Base-by-base conservation (phyloP, 164 flowering plant species). In the Sextonia rubra region DNA sequence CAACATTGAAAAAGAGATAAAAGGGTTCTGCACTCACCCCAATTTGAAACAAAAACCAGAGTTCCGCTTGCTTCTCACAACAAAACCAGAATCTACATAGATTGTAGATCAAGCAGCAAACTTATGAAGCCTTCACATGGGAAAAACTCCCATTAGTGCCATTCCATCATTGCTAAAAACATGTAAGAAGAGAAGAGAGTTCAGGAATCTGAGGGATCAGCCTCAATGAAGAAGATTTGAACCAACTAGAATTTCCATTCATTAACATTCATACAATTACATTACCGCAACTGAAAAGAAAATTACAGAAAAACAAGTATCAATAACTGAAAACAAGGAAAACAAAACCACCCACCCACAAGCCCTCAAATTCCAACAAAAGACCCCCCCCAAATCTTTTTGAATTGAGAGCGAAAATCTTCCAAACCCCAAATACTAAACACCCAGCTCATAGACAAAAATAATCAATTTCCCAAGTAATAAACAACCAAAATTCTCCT, bases 171-270 rank as follows among this genome's bases (percentile, higher is more conserved):
- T 24, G 32, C 12, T 17, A 71, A 71, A 17, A 62, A 61, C 44
- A 32, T 32, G 44, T 32, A 32, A 32, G 18, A 3, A 52, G 30
- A 47, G 30, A 72, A 15, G 4, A n/a, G 29, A 30, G 27, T 48
- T 55, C 74, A 72, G 74, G 48, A 72, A 72, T 22, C 27, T 47
- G 47, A 24, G 48, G 22, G 18, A n/a, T 37, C 26, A 17, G 14
- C 17, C 23, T 71, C 44, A 11, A 64, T 1, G 67, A 26, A 9
- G 44, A 32, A 32, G 7, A 32, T 32, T 6, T 32, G 44, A 32
- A 32, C 7, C 9, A 32, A 6, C 44, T 32, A 6, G 7, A 32
- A 6, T 32, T 5, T 32, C 0, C 37, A 32, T 5, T 32, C 37
- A 32, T 7, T 32, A 32, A 6, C 44, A 32, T 32, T 32, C 44